phyloP scores from a whole-genome alignment of 2,329 filamentous ascomycete genomes.

The Acephala macrosclerotiorum region DNA sequence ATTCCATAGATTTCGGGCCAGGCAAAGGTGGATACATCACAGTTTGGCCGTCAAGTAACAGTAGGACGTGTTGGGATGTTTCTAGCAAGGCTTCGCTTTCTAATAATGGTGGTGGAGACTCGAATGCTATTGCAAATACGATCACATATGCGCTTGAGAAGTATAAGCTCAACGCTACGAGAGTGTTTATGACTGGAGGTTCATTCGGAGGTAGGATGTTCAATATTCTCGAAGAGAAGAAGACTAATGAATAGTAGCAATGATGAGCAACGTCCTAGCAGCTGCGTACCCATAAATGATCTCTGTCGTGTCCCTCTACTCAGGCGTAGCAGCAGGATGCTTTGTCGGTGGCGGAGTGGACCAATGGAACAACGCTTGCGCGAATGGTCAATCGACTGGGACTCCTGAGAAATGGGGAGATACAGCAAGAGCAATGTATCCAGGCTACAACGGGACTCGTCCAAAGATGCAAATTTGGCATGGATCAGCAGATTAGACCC shows the following conservation, averaged over 20 bases:
- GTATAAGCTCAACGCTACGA: constrained; percentile 57
- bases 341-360: constrained; percentile 52
- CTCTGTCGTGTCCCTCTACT: constrained; percentile 51
- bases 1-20: constrained; percentile 57
- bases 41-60: constrained; percentile 62
- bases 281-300: constrained; percentile 54
- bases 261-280: constrained; percentile 58
- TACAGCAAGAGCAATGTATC: constrained; percentile 50
- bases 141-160: constrained; percentile 58
- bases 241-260: constrained; percentile 40
- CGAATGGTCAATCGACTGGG: constrained; percentile 37
- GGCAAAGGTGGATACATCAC: constrained; percentile 63
- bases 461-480: constrained; percentile 43
- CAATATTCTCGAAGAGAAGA: neutral
- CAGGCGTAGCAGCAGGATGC: constrained; percentile 53
- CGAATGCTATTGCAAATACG: constrained; percentile 64
- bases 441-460: constrained; percentile 44
- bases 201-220: constrained; percentile 50
- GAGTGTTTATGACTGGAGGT: constrained; percentile 61
- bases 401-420: constrained; percentile 56
- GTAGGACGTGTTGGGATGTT: constrained; percentile 66
- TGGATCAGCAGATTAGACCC: constrained; percentile 48
- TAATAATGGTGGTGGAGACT: constrained; percentile 63
- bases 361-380: constrained; percentile 61
- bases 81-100: constrained; percentile 54